These are phyloP conservation scores for Crucihimalaya himalaica DNA, from an alignment of 345 rosid species.

Conservation along the genomic window DNA sequence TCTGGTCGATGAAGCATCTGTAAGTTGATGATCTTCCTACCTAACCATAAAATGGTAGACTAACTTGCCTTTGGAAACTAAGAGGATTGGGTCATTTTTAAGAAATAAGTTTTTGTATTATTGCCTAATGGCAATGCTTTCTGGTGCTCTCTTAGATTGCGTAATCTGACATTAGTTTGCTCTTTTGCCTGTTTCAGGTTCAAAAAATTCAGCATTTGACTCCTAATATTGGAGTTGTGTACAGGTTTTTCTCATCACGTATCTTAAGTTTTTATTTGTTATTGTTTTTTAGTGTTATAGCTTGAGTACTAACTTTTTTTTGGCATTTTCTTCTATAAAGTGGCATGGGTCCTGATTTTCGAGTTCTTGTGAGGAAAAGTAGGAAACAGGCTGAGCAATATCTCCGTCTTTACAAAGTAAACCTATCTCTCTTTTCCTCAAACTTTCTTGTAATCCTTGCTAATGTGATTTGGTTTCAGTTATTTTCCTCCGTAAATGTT, in stretches of 20 bases:
- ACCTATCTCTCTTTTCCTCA: background rate
- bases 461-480: constrained; percentile 2
- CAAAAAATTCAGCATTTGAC: constrained; percentile 87
- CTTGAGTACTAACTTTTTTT: constrained; percentile 2
- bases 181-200: constrained; percentile 53
- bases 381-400: constrained; percentile 95
- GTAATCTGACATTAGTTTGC: background rate
- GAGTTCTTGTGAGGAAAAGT: constrained; percentile 93
- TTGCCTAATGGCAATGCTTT: background rate
- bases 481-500: background rate
- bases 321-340: constrained; percentile 43
- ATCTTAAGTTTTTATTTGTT: background rate
- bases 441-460: background rate
- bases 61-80: background rate
- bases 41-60: background rate
- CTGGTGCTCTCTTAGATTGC: background rate
- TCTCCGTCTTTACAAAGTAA: constrained; percentile 76
- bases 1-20: constrained; percentile 90
- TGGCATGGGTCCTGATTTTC: constrained; percentile 98
- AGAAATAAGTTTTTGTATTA: background rate
- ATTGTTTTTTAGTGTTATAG: background rate
- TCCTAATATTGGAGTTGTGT: constrained; percentile 94
- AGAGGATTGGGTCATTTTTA: background rate
- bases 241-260: constrained; percentile 63
- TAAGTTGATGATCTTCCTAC: constrained; percentile 41